Evolutionary conservation across 371 early-diverging fungal species (phyloP), one percentile per base, ranked within the genome.

Genomic region (Parasitella parasitica): DNA sequence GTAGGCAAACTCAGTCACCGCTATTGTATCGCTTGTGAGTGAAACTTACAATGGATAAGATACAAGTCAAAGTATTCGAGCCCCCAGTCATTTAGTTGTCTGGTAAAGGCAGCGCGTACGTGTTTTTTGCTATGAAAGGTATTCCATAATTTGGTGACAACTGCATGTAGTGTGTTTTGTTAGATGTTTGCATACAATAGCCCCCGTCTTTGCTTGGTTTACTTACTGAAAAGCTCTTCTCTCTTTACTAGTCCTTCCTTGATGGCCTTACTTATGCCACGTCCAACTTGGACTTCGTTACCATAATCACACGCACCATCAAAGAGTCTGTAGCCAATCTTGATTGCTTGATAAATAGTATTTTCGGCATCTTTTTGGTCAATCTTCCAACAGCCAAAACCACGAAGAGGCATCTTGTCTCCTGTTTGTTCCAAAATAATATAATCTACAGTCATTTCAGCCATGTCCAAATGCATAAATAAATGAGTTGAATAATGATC

Each of bases 11-110:
- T 41, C 41, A 41, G 11, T 41, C 34, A 41, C 41, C 22, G 1
- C 22, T 86, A 71, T 88, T 88, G 22, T 6, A 4, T 28, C 2
- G 24, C 22, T 8, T 8, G 18, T 39, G 18, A 20, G 22, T 16
- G n/a, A n/a, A n/a, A 67, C 72, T 65, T 68, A 76, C 76, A 78
- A 51, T 82, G 82, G 50, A 82, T 71, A 30, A 76, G 64, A 59
- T 89, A 92, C 36, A 93, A 76, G 73, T 94, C 93, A 48, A 93
- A 60, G 54, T 92, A 92, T 3, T 84, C 80, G 13, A 85, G 68
- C 34, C 78, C 77, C 64, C 88, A 76, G 39, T 87, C 80, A 53
- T 68, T 57, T 30, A 90, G 70, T 46, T 87, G 84, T 38, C 66
- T 72, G 20, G 76, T 72, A 56, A 83, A 66, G 12, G 69, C 80